Base-by-base conservation (phyloP, 2,329 filamentous ascomycete genomes). In the Aspergillus pseudoterreus region DNA sequence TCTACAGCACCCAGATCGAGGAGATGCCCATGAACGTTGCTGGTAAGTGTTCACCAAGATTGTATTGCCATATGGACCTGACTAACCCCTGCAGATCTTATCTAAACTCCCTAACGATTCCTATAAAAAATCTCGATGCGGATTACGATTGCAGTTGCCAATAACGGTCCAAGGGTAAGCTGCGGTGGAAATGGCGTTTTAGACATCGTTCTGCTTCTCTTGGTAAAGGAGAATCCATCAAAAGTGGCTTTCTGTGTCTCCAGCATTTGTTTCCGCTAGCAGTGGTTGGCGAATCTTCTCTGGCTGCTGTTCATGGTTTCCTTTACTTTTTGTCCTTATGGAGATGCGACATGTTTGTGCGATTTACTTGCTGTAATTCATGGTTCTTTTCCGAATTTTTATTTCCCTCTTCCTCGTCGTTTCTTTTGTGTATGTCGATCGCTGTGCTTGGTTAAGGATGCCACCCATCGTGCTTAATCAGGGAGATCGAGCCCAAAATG, bases 1-100 rank as follows among this genome's bases (percentile, higher is more conserved):
- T 97, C 85, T 99, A 99, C 87, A 96, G 90, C 85, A 99, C 94
- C 76, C 94, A 99, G 82, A 97, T 99, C 65, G 94, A 99, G 81
- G 94, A 99, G 85, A 99, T 99, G 94, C 94, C 94, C 71, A 97
- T 99, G 94, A 87, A 86, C 77, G 84, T 86, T 75, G 82, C 82
- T 71, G 80, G 79, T 81, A 78, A 70, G 80, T 75, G 41, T 14
- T 12, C n/a, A 17, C 19, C 19, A 19, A 19, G 19, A 19, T 19
- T 19, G 19, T 19, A 19, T 19, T 19, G 19, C 19, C 19, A 19
- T 4, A 19, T 19, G 19, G 19, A 19, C 19, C 19, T 19, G 19
- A 19, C 19, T 19, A 19, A 19, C 19, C 4, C 19, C 19, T 19
- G 19, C 19, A 71, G 71, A 75, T 58, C 72, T 75, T 58, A 75